Evolutionary conservation across 2,329 filamentous ascomycete genomes (phyloP).

Genomic region (Colletotrichum sp.): DNA sequence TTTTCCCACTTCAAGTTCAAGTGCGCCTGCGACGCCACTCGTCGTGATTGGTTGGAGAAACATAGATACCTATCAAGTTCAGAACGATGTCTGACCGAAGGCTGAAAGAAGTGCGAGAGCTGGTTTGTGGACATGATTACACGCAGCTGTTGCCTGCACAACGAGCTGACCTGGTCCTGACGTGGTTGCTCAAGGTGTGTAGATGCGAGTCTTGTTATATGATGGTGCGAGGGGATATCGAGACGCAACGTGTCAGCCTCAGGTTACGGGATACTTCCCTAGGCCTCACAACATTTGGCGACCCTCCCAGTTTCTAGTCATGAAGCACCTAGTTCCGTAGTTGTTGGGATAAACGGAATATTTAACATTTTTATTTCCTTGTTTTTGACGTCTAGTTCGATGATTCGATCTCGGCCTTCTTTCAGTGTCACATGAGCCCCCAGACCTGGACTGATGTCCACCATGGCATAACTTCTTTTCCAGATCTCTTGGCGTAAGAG

Average conservation of each 20-base stretch:
- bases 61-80: accelerated
- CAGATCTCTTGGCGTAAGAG: not conserved
- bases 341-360: not conserved
- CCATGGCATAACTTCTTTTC: not conserved
- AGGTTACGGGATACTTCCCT: not conserved
- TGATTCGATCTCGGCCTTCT: not conserved
- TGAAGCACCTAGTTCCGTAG: not conserved
- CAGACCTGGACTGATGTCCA: not conserved
- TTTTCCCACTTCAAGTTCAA: not conserved
- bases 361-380: not conserved
- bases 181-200: not conserved
- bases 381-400: not conserved
- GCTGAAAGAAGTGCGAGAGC: not conserved
- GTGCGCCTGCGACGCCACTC: not conserved
- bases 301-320: not conserved
- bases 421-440: not conserved
- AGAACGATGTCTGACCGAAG: accelerated
- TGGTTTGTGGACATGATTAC: not conserved
- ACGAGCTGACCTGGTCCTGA: not conserved
- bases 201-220: not conserved
- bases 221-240: not conserved
- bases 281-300: not conserved
- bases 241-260: not conserved
- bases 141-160: not conserved
- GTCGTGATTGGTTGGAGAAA: not conserved